These are phyloP conservation scores for Elongisporangium anandrum DNA, from an alignment of 352 stramenopile genomes.

Conservation along the genomic window DNA sequence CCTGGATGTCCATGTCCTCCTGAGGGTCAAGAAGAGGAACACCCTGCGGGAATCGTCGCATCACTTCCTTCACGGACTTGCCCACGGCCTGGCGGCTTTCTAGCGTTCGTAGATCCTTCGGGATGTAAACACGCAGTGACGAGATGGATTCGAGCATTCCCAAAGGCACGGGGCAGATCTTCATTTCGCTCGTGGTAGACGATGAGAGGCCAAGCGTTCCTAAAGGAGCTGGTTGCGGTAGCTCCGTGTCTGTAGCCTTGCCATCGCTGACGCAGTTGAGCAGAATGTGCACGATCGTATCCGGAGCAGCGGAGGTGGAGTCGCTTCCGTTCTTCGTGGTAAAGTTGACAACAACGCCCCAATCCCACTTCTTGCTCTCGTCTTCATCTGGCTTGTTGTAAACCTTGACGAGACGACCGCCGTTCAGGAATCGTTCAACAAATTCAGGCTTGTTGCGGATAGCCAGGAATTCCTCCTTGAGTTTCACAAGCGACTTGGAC, in stretches of 20 bases:
- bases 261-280: constrained; percentile 54
- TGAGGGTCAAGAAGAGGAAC: constrained; percentile 92
- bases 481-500: constrained; percentile 88
- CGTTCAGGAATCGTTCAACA: constrained; percentile 93
- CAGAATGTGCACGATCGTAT: constrained; percentile 78
- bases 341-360: constrained; percentile 85
- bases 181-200: constrained; percentile 63
- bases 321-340: constrained; percentile 74
- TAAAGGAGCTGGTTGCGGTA: constrained; percentile 52
- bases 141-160: constrained; percentile 75
- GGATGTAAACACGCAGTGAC: constrained; percentile 81
- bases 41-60: constrained; percentile 73
- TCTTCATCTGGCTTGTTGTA: constrained; percentile 56
- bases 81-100: constrained; percentile 71
- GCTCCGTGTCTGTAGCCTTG: constrained; percentile 24
- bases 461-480: constrained; percentile 90
- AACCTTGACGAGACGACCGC: constrained; percentile 88
- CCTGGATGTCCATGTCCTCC: constrained; percentile 93
- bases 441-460: constrained; percentile 91
- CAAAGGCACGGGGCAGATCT: constrained; percentile 80
- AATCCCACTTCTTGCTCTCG: constrained; percentile 67
- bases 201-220: constrained; percentile 53
- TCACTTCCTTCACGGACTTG: constrained; percentile 77
- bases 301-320: constrained; percentile 49
- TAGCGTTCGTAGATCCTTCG: constrained; percentile 70